Conservation (phyloP, 805 yeast genomes). For the Metschnikowia matae region DNA sequence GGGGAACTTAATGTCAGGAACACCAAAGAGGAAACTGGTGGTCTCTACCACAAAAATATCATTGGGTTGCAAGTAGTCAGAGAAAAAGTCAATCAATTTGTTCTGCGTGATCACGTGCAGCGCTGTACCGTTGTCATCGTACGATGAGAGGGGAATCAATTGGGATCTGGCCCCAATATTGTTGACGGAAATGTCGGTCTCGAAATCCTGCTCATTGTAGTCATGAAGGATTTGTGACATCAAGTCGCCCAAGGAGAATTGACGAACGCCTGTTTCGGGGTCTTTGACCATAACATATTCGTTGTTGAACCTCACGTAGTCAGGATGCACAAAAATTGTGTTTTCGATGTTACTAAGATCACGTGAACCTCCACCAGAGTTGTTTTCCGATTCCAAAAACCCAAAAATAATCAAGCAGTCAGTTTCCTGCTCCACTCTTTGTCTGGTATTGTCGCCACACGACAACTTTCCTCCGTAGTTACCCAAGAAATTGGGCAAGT, state of each 20-base stretch:
- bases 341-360: slow-evolving; percentile 22
- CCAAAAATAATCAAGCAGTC: slow-evolving; percentile 76
- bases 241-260: slow-evolving; percentile 31
- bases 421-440: slow-evolving; percentile 38
- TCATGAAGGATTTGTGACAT: slow-evolving; percentile 25
- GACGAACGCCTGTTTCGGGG: slow-evolving; percentile 20
- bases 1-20: slow-evolving; percentile 65
- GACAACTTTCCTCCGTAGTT: slow-evolving; percentile 62
- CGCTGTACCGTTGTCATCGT: slow-evolving; percentile 7
- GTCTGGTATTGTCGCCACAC: slow-evolving; percentile 20
- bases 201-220: slow-evolving; percentile 7
- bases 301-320: slow-evolving; percentile 36
- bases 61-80: slow-evolving; percentile 43
- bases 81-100: slow-evolving; percentile 31
- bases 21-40: slow-evolving; percentile 76
- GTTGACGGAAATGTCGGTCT: slow-evolving; percentile 13
- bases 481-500: slow-evolving; percentile 61
- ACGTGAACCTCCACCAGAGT: slow-evolving; percentile 23
- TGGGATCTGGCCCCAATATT: slow-evolving; percentile 17
- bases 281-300: slow-evolving; percentile 21
- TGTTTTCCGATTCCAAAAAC: slow-evolving; percentile 40
- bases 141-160: slow-evolving; percentile 9
- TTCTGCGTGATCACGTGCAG: slow-evolving; percentile 24
- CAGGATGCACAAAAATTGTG: slow-evolving; percentile 39
- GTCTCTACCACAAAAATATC: slow-evolving; percentile 80